These are phyloP conservation scores for Zancudomyces culisetae DNA, from an alignment of 371 early-diverging fungal species.

Conservation along the genomic window DNA sequence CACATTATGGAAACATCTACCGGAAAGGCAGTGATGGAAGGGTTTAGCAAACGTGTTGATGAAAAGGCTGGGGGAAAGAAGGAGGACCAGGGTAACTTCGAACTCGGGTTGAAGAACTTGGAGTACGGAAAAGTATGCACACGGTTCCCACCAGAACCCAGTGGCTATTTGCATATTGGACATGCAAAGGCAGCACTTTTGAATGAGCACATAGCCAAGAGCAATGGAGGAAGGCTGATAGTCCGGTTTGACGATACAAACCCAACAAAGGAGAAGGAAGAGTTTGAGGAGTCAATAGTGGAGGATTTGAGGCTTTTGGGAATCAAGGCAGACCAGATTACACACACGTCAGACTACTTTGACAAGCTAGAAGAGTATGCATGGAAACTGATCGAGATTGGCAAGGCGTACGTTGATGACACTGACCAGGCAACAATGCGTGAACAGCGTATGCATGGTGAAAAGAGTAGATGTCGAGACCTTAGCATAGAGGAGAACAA, in stretches of 20 bases:
- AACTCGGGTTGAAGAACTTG: constrained; percentile 68
- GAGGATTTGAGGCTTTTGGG: constrained; percentile 82
- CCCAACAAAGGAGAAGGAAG: constrained; percentile 91
- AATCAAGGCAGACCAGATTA: constrained; percentile 55
- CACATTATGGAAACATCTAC: constrained; percentile 42
- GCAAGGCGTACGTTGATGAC: constrained; percentile 94
- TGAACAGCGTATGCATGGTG: constrained; percentile 76
- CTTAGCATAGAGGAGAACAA: constrained; percentile 77
- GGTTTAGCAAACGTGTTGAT: neutral
- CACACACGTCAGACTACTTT: constrained; percentile 96
- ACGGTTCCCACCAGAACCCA: constrained; percentile 97
- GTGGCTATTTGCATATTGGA: constrained; percentile 97
- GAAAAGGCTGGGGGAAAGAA: neutral
- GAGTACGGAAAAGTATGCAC: constrained; percentile 81
- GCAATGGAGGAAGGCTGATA: constrained; percentile 84
- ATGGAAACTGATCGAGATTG: constrained; percentile 70
- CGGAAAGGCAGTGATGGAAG: constrained; percentile 13
- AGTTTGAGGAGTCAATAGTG: constrained; percentile 86
- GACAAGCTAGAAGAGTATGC: constrained; percentile 74
- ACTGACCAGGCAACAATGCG: constrained; percentile 86
- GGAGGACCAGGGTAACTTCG: constrained; percentile 81
- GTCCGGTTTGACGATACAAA: constrained; percentile 99
- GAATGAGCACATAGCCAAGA: constrained; percentile 92
- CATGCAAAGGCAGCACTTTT: constrained; percentile 98
- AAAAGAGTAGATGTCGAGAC: constrained; percentile 78